Conservation (phyloP, 2,329 filamentous ascomycete genomes). For the Sporothrix inflata region DNA sequence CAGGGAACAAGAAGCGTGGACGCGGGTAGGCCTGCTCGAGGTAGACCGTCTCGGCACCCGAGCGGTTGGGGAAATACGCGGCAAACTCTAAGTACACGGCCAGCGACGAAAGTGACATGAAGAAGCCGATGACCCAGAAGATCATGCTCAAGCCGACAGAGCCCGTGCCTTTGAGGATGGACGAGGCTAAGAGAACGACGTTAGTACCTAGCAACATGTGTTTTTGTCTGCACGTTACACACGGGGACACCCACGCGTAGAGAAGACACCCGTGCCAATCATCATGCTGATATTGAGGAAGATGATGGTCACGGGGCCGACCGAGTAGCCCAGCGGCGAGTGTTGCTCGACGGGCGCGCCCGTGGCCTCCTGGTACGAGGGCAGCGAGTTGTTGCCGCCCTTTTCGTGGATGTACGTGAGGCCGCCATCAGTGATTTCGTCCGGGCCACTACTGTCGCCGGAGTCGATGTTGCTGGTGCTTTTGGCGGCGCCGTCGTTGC, state of each 20-base stretch:
- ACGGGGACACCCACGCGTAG: no score
- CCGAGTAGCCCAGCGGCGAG: conserved; percentile 64
- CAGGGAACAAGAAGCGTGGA: conserved; percentile 66
- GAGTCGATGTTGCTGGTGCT: neutral
- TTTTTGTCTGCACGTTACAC: no score
- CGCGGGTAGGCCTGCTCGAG: conserved; percentile 69
- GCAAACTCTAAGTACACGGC: conserved; percentile 66
- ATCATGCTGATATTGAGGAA: conserved; percentile 65
- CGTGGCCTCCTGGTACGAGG: conserved; percentile 55
- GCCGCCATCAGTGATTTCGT: conserved; percentile 24
- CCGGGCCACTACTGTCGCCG: neutral
- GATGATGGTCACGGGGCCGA: conserved; percentile 58
- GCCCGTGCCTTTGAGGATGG: conserved; percentile 61
- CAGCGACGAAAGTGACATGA: conserved; percentile 60
- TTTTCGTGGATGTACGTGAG: conserved; percentile 30
- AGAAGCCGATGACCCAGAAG: conserved; percentile 66
- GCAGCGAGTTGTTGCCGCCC: conserved; percentile 35
- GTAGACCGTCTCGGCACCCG: conserved; percentile 68
- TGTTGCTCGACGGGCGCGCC: conserved; percentile 63
- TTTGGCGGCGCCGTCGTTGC: neutral
- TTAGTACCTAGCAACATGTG: no score
- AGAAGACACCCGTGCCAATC: conserved; percentile 66
- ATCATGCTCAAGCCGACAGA: conserved; percentile 65
- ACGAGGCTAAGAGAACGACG: conserved; percentile 48
- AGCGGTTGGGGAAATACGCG: conserved; percentile 68